Base-by-base conservation (phyloP, 176 grass and related monocot genomes). In the Triticum monococcum region DNA sequence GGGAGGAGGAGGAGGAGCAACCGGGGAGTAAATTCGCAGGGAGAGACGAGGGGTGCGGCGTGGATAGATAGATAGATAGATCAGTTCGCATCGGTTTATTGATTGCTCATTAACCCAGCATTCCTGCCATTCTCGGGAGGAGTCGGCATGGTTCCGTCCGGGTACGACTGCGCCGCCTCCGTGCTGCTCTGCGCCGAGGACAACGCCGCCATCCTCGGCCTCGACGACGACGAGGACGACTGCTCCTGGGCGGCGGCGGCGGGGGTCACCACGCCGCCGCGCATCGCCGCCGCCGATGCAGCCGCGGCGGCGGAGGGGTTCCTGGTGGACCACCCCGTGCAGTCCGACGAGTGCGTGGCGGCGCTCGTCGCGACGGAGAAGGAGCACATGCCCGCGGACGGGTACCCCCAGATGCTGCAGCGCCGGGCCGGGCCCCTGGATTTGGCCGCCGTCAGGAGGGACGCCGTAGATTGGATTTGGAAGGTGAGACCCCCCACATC, bases 391-490 rank as follows among this genome's bases (percentile, higher is more conserved):
- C 88, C 96, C 50, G 74, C 70, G 37, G 88, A 88, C 40, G 90
- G 86, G 31, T 98, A 98, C 84, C 71, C 85, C 86, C 84, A 92
- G 88, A 95, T 88, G 79, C 90, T 98, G 79, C 78, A 68, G 8
- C 84, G 32, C 11, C 81, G 77, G 17, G 75, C 69, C n/a, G 96
- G 90, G 52, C 88, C 9, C 10, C 81, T 89, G 52, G 93, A 98
- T 91, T 86, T 89, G 87, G 79, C 75, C 59, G 90, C 85, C 88
- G 77, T 96, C 81, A 92, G 93, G 66, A 88, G 82, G 82, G 79
- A 92, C 73, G 93, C 96, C 85, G 68, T 96, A 69, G 93, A 92
- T 88, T 91, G 93, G 96, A 96, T 98, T 91, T 98, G 91, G 88
- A 95, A 98, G 96, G 96, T 98, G 79, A 83, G 62, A 78, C 40